Evolutionary conservation across 2,329 filamentous ascomycete species (phyloP).

Genomic region (Fusarium setosum): DNA sequence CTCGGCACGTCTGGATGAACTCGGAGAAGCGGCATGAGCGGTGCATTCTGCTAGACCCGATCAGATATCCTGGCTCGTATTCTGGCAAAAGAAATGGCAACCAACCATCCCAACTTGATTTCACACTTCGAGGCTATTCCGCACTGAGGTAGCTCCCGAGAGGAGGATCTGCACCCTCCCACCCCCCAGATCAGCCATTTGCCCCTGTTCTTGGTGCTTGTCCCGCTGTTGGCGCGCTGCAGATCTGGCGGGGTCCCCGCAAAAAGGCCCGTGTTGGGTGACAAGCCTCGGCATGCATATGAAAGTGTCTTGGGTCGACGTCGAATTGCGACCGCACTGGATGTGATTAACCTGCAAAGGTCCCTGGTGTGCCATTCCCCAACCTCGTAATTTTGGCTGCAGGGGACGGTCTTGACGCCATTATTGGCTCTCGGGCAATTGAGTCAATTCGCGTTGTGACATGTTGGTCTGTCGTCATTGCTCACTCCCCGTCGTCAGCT

Average conservation of each 20-base stretch:
- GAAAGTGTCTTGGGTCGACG: conserved; percentile 31
- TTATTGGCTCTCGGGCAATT: not conserved
- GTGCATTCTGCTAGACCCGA: not conserved
- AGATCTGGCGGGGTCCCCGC: conserved; percentile 15
- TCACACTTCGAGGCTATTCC: not conserved
- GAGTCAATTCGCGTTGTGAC: conserved; percentile 5
- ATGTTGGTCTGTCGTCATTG: conserved; percentile 1
- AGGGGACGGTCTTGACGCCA: not conserved
- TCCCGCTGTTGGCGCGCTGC: conserved; percentile 15
- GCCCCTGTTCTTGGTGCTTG: conserved; percentile 30
- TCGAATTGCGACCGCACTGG: conserved; percentile 17
- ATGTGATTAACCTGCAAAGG: conserved; percentile 9
- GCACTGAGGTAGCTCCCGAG: conserved; percentile 5
- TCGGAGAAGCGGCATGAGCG: not conserved
- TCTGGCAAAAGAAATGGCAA: not conserved
- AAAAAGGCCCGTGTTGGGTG: conserved; percentile 15
- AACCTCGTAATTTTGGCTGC: not conserved
- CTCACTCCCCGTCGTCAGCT: not conserved
- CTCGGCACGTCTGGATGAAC: conserved; percentile 2
- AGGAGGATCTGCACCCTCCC: conserved; percentile 22
- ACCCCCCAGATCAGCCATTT: conserved; percentile 6
- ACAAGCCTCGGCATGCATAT: conserved; percentile 44
- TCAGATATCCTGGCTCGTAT: not conserved
- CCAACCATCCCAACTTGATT: not conserved
- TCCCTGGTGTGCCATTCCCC: not conserved